Percentiles rank a stretch among this genome's conserved stretches.
Conservation (phyloP, 2,329 filamentous ascomycete genomes). For the Botrytis byssoidea region DNA sequence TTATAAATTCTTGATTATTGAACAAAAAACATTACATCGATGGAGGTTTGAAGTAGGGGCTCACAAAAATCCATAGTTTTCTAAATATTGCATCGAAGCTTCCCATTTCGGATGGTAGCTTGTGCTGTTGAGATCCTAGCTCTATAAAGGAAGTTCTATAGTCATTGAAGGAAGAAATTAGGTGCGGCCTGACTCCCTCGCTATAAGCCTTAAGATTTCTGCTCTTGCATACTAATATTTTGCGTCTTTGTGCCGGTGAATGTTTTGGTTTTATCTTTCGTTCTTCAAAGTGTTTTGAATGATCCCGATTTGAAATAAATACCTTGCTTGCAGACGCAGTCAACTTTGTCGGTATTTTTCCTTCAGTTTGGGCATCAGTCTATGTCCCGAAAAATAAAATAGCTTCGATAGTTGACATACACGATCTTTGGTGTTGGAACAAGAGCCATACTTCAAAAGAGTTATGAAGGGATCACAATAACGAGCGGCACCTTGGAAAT, state of each 20-base stretch:
- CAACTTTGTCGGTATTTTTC: too few relatives aligned
- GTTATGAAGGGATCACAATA: too few relatives aligned
- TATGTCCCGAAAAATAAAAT: too few relatives aligned
- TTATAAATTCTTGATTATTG: background rate
- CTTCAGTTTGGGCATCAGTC: too few relatives aligned
- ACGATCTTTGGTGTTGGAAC: too few relatives aligned
- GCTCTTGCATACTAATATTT: background rate
- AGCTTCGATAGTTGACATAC: too few relatives aligned
- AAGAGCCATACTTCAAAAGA: too few relatives aligned
- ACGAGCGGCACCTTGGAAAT: too few relatives aligned
- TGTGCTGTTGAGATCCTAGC: background rate
- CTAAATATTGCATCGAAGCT: background rate
- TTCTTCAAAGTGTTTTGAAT: too few relatives aligned
- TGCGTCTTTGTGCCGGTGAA: background rate
- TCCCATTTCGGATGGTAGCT: background rate
- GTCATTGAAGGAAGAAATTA: background rate
- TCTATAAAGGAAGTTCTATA: background rate
- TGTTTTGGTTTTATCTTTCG: too few relatives aligned
- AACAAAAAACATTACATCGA: background rate
- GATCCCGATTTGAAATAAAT: too few relatives aligned
- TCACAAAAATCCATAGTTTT: background rate
- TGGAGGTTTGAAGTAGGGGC: background rate
- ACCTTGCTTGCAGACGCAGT: too few relatives aligned
- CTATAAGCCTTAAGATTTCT: background rate
- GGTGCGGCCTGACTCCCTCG: background rate